A percentile compares a stretch with the other conserved stretches of the same genome.
Conservation (phyloP, 257 asterid species). For the Nicotiana tabacum region DNA sequence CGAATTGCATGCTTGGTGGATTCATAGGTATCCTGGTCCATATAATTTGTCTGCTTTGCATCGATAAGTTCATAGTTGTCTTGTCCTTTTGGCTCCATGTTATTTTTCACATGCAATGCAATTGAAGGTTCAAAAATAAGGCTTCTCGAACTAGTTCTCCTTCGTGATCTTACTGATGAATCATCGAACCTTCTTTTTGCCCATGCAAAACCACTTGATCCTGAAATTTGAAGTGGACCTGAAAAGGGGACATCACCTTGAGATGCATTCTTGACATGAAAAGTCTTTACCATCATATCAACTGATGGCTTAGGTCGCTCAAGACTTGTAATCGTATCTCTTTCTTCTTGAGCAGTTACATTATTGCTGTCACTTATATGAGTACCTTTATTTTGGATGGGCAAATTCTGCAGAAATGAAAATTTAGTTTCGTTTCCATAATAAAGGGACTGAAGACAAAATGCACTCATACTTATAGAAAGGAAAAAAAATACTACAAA, state of each 20-base stretch:
- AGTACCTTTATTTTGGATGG: slow-evolving; percentile 38
- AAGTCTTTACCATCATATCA: slow-evolving; percentile 36
- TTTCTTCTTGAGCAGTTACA: slow-evolving; percentile 27
- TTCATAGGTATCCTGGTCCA: slow-evolving; percentile 43
- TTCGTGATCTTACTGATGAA: slow-evolving; percentile 57
- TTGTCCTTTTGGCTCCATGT: slow-evolving; percentile 41
- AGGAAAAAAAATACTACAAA: background rate
- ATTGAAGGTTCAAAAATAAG: slow-evolving; percentile 59
- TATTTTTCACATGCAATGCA: slow-evolving; percentile 41
- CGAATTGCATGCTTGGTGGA: slow-evolving; percentile 36
- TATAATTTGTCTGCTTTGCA: slow-evolving; percentile 24
- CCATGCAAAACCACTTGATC: slow-evolving; percentile 95
- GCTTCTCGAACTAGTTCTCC: slow-evolving; percentile 81
- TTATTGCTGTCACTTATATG: slow-evolving; percentile 28
- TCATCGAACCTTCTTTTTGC: slow-evolving; percentile 60
- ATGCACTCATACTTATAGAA: background rate
- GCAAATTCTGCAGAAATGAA: slow-evolving; percentile 45
- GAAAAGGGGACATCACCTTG: slow-evolving; percentile 73
- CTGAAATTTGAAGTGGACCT: slow-evolving; percentile 79
- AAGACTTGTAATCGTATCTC: slow-evolving; percentile 30
- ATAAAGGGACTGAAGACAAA: no score
- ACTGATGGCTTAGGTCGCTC: slow-evolving; percentile 44
- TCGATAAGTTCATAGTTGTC: slow-evolving; percentile 40
- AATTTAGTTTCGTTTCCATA: background rate
- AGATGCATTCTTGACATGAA: slow-evolving; percentile 66